phyloP scores from a whole-genome alignment of 2,329 filamentous ascomycete genomes.

The Meredithiella fracta region DNA sequence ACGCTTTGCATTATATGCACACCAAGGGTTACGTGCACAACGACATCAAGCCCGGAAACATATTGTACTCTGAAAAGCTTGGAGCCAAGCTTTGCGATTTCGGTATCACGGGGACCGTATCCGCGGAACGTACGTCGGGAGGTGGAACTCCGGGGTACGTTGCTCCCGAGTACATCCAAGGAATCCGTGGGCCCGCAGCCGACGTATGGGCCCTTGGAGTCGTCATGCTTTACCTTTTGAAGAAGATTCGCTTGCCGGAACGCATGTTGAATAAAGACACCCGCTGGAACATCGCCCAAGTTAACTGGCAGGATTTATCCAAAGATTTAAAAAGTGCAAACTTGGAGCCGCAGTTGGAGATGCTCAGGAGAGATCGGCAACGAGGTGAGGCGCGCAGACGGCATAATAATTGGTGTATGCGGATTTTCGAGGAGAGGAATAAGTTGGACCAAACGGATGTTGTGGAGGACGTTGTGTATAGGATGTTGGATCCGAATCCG shows the following conservation, averaged over 20 bases:
- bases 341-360: background rate
- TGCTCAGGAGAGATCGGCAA: background rate
- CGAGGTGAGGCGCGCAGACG: background rate
- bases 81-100: slow-evolving; percentile 46
- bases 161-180: slow-evolving; percentile 40
- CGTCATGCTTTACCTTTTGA: slow-evolving; percentile 43
- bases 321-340: no score
- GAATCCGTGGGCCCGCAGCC: slow-evolving; percentile 35
- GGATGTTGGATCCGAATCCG: slow-evolving; percentile 5
- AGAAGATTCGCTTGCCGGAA: slow-evolving; percentile 39
- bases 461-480: slow-evolving; percentile 1
- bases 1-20: slow-evolving; percentile 41
- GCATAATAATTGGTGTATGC: background rate
- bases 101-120: slow-evolving; percentile 35
- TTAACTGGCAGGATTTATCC: no score
- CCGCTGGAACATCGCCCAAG: no score
- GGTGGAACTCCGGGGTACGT: slow-evolving; percentile 47
- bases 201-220: slow-evolving; percentile 45
- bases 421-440: background rate
- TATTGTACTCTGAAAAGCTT: slow-evolving; percentile 40
- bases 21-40: slow-evolving; percentile 38
- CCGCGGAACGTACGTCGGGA: slow-evolving; percentile 27
- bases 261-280: background rate
- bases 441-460: background rate
- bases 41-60: slow-evolving; percentile 46